phyloP scores from a whole-genome alignment of 164 flowering plant species.

The Brasenia schreberi region DNA sequence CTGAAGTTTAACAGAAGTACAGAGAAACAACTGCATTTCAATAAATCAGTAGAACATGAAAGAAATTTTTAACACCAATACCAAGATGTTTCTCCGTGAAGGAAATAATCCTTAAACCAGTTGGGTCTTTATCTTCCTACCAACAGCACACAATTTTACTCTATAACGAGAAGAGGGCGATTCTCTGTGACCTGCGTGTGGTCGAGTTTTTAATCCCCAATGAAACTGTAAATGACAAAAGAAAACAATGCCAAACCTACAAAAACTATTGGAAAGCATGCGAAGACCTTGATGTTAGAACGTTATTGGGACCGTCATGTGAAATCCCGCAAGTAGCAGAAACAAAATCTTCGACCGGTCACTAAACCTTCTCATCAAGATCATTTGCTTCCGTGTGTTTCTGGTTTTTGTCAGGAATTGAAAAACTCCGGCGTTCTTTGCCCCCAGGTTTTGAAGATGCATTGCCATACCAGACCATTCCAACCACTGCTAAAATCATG shows the following conservation, averaged over 20 bases:
- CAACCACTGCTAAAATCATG: constrained; percentile 64
- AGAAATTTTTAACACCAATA: background rate
- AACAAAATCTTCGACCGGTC: background rate
- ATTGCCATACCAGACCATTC: constrained; percentile 89
- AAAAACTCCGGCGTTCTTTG: constrained; percentile 47
- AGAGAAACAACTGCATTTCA: background rate
- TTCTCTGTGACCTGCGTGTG: background rate
- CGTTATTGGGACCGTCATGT: background rate
- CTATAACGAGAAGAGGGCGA: background rate
- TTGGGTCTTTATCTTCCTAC: background rate
- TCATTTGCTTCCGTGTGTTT: constrained; percentile 22
- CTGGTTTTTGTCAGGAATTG: constrained; percentile 10
- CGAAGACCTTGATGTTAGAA: background rate
- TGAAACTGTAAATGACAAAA: background rate
- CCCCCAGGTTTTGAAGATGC: constrained; percentile 88
- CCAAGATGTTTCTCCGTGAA: background rate
- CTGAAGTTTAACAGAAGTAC: background rate
- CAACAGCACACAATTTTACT: background rate
- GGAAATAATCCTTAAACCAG: background rate
- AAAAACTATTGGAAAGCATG: no score
- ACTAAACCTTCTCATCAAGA: constrained; percentile 34
- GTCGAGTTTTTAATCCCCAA: background rate
- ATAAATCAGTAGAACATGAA: background rate
- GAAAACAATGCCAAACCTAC: background rate
- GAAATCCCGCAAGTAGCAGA: background rate